phyloP scores from a whole-genome alignment of 352 stramenopile species.

The Albugo candida region DNA sequence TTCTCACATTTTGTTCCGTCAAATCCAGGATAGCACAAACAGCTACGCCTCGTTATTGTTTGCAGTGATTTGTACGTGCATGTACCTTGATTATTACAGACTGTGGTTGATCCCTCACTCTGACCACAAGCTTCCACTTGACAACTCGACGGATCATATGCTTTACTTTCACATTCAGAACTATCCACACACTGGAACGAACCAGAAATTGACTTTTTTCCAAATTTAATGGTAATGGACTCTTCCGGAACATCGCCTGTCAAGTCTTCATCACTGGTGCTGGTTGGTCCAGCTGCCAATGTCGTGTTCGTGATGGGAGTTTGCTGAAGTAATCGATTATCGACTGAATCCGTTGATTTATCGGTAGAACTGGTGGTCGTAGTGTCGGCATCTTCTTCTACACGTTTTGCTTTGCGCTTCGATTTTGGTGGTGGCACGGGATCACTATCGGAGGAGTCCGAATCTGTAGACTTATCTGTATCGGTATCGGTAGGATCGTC shows the following conservation, averaged over 20 bases:
- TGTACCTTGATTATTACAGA: conserved; percentile 38
- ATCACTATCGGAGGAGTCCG: not conserved
- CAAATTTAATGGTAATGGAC: conserved; percentile 36
- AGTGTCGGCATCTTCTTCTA: not conserved
- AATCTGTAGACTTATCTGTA: not conserved
- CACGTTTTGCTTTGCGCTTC: not conserved
- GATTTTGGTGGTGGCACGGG: not conserved
- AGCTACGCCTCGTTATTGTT: conserved; percentile 31
- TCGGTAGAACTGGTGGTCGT: not conserved
- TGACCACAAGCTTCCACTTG: conserved; percentile 3
- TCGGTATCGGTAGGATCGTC: not conserved
- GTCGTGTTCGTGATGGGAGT: not conserved
- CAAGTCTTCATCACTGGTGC: not conserved
- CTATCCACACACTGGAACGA: conserved; percentile 27
- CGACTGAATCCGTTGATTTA: not conserved
- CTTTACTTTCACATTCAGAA: conserved; percentile 19
- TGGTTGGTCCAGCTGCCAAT: not conserved
- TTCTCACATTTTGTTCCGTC: conserved; percentile 23
- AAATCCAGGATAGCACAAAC: conserved; percentile 28
- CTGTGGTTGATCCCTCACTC: conserved; percentile 1
- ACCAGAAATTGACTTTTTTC: conserved; percentile 25
- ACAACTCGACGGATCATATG: conserved; percentile 1
- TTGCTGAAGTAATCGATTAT: not conserved
- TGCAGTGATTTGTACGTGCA: conserved; percentile 49
- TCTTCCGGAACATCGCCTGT: conserved; percentile 1